Evolutionary conservation across 2,329 filamentous ascomycete species (phyloP).

Genomic region (Colletotrichum sublineola): DNA sequence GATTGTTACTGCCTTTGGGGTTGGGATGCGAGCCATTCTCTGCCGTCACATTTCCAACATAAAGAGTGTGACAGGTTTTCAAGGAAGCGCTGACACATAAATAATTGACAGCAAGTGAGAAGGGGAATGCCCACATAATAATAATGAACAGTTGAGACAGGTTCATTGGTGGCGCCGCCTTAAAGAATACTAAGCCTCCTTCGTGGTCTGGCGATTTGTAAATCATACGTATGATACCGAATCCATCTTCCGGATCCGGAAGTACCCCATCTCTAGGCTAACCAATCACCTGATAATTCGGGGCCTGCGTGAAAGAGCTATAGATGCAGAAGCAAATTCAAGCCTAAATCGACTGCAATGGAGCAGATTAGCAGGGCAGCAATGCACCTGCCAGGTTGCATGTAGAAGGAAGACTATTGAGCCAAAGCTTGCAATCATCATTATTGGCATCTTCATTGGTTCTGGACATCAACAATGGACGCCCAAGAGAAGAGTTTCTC

Average conservation of each 20-base stretch:
- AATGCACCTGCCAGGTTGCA: neutral
- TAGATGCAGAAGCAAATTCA: neutral
- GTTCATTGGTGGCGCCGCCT: constrained; percentile 19
- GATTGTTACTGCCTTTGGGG: constrained; percentile 41
- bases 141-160: constrained; percentile 26
- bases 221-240: constrained; percentile 18
- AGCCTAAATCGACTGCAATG: neutral
- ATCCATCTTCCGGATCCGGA: constrained; percentile 39
- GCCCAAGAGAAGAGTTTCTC: neutral
- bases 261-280: neutral
- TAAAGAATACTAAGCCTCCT: constrained; percentile 18
- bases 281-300: neutral
- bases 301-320: constrained; percentile 10
- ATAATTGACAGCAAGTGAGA: constrained; percentile 15
- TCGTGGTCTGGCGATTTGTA: constrained; percentile 17
- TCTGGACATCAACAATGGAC: neutral
- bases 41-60: constrained; percentile 25
- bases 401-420: neutral
- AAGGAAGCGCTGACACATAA: constrained; percentile 1
- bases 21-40: constrained; percentile 39
- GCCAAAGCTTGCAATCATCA: neutral
- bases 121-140: constrained; percentile 15
- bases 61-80: too few species aligned
- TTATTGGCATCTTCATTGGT: neutral
- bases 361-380: too few species aligned